Percentiles rank a stretch among this genome's conserved stretches.
phyloP scores from a whole-genome alignment of 1,139 yeast species.

The Suzukiozyma palmioleophila region DNA sequence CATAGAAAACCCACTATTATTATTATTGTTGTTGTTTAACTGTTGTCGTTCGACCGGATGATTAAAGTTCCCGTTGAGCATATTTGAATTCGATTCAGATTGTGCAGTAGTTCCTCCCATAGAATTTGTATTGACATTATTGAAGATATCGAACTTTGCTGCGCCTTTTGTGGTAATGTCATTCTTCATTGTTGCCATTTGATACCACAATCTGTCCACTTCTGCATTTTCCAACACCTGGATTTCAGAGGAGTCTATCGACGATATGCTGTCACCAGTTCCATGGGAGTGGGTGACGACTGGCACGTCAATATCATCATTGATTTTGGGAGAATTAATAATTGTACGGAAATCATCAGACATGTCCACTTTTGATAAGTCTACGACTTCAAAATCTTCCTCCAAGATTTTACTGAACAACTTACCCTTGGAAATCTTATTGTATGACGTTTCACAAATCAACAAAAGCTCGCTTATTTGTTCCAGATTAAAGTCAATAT shows the following conservation, averaged over 20 bases:
- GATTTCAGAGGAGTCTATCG: slow-evolving; percentile 9
- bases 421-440: slow-evolving; percentile 6
- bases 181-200: slow-evolving; percentile 26
- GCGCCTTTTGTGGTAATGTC: slow-evolving; percentile 6
- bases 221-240: slow-evolving; percentile 26
- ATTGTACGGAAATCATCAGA: not conserved
- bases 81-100: not conserved
- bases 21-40: not conserved
- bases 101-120: not conserved
- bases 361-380: not conserved
- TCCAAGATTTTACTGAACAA: slow-evolving; percentile 1
- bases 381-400: slow-evolving; percentile 1
- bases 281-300: not conserved
- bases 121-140: not conserved
- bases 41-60: not conserved
- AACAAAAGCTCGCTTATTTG: slow-evolving; percentile 25
- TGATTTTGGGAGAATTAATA: not conserved
- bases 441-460: slow-evolving; percentile 20
- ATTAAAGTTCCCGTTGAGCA: not conserved
- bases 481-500: slow-evolving; percentile 10
- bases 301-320: not conserved
- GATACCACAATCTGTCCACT: slow-evolving; percentile 37
- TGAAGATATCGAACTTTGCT: not conserved
- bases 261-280: slow-evolving; percentile 2
- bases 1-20: not conserved